A percentile compares a stretch with the other conserved stretches of the same genome.
phyloP scores from a whole-genome alignment of 139 green algal genomes.

The Picochlorum costavermella region DNA sequence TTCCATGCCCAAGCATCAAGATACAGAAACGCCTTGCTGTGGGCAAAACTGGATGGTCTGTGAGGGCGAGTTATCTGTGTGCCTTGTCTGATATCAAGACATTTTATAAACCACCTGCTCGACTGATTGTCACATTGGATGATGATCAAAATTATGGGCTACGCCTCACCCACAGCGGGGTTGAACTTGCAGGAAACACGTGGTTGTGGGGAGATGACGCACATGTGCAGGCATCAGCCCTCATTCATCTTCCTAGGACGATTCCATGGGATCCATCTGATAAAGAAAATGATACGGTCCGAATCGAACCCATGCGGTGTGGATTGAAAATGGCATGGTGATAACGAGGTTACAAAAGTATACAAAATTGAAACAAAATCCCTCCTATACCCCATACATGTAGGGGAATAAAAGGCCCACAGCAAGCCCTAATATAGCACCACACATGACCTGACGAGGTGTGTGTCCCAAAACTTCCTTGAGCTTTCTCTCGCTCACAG shows the following conservation, averaged over 20 bases:
- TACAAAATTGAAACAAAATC: conserved; percentile 6
- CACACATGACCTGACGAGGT: conserved; percentile 69
- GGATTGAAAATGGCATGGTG: conserved; percentile 33
- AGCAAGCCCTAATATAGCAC: conserved; percentile 38
- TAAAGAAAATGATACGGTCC: conserved; percentile 19
- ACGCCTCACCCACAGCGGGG: conserved; percentile 8
- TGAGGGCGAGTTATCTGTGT: conserved; percentile 24
- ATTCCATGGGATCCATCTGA: conserved; percentile 18
- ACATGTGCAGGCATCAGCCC: conserved; percentile 5
- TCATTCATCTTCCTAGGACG: conserved; percentile 19
- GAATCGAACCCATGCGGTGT: conserved; percentile 26
- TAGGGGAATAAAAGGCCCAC: conserved; percentile 47
- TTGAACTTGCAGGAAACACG: conserved; percentile 18
- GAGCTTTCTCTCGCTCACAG: conserved; percentile 68
- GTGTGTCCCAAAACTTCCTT: conserved; percentile 97
- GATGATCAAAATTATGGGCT: conserved; percentile 13
- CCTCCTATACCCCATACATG: not conserved
- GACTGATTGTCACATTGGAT: conserved; percentile 22
- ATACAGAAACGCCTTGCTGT: conserved; percentile 16
- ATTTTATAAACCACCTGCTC: conserved; percentile 24
- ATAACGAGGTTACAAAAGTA: not conserved
- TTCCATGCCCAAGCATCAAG: conserved; percentile 25
- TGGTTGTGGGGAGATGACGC: not conserved
- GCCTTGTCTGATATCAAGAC: conserved; percentile 10
- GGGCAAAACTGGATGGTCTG: conserved; percentile 5